These are phyloP conservation scores for Echria macrotheca DNA, from an alignment of 495 filamentous ascomycete genomes.

Conservation along the genomic window DNA sequence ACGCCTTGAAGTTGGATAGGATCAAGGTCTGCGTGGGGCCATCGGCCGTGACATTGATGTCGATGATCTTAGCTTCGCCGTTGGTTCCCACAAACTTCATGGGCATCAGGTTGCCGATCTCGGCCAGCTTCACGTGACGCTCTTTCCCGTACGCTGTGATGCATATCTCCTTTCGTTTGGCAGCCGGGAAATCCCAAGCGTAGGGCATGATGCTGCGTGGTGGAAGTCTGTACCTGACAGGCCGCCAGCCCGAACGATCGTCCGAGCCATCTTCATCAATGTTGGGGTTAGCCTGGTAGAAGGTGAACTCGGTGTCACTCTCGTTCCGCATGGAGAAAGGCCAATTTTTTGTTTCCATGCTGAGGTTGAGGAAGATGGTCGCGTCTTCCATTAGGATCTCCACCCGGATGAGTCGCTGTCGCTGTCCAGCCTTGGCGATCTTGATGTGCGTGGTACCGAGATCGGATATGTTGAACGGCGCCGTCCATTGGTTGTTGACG, in stretches of 20 bases:
- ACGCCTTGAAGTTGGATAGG: slow-evolving; percentile 87
- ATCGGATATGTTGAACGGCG: slow-evolving; percentile 94
- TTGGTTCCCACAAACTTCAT: slow-evolving; percentile 66
- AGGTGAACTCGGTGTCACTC: slow-evolving; percentile 91
- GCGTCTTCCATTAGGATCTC: slow-evolving; percentile 88
- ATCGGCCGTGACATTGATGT: slow-evolving; percentile 91
- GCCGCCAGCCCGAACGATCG: slow-evolving; percentile 78
- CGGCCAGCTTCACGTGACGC: slow-evolving; percentile 85
- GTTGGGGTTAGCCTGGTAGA: slow-evolving; percentile 73
- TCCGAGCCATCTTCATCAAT: slow-evolving; percentile 77
- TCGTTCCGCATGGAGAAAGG: slow-evolving; percentile 98
- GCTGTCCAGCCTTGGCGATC: slow-evolving; percentile 80
- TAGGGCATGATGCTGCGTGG: slow-evolving; percentile 98
- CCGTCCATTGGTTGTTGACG: slow-evolving; percentile 96
- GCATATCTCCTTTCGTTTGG: slow-evolving; percentile 90
- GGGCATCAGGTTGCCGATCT: slow-evolving; percentile 91
- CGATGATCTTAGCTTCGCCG: slow-evolving; percentile 71
- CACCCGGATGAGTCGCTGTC: slow-evolving; percentile 79
- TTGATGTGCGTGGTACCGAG: slow-evolving; percentile 89
- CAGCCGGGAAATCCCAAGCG: slow-evolving; percentile 96
- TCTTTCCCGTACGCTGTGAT: slow-evolving; percentile 74
- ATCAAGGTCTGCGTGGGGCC: slow-evolving; percentile 93
- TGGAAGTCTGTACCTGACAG: slow-evolving; percentile 87
- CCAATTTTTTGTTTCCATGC: slow-evolving; percentile 87
- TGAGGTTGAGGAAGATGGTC: slow-evolving; percentile 89